Conservation (phyloP, 1,284 basidiomycete genomes). For the Malassezia sympodialis region DNA sequence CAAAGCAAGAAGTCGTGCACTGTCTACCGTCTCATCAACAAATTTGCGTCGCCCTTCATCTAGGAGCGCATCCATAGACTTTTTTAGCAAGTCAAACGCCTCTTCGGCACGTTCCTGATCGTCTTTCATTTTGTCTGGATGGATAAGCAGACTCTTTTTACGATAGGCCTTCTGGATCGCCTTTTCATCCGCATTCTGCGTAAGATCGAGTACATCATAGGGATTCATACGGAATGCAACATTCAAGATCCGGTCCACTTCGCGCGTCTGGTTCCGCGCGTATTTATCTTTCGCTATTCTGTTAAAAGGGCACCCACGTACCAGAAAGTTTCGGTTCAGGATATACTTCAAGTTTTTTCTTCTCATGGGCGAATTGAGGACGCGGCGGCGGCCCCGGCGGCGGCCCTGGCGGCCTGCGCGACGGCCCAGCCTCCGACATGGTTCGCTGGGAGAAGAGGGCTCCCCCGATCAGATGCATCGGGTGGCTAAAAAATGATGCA, state of each 20-base stretch:
- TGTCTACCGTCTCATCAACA: conserved; percentile 48
- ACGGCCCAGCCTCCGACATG: conserved; percentile 15
- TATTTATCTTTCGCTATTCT: conserved; percentile 25
- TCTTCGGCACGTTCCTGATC: conserved; percentile 50
- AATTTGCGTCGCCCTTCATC: conserved; percentile 43
- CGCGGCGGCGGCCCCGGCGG: conserved; percentile 9
- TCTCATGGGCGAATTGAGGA: conserved; percentile 5
- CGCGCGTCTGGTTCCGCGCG: conserved; percentile 43
- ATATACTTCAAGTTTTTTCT: conserved; percentile 11
- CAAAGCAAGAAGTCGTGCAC: conserved; percentile 48
- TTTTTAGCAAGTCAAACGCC: conserved; percentile 56
- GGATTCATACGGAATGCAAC: conserved; percentile 55
- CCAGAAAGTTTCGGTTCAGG: background rate
- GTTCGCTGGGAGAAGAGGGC: background rate
- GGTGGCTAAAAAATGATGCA: background rate
- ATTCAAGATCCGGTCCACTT: conserved; percentile 53
- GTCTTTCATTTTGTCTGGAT: conserved; percentile 56
- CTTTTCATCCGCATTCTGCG: conserved; percentile 50
- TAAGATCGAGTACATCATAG: conserved; percentile 54
- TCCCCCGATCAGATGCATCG: background rate
- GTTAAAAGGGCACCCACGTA: background rate
- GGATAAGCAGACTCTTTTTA: conserved; percentile 55
- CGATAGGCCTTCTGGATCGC: conserved; percentile 54
- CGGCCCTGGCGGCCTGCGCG: conserved; percentile 23
- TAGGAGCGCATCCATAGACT: conserved; percentile 49